Evolutionary conservation across 139 green algal species (phyloP).

Genomic region (Haematococcus lacustris): DNA sequence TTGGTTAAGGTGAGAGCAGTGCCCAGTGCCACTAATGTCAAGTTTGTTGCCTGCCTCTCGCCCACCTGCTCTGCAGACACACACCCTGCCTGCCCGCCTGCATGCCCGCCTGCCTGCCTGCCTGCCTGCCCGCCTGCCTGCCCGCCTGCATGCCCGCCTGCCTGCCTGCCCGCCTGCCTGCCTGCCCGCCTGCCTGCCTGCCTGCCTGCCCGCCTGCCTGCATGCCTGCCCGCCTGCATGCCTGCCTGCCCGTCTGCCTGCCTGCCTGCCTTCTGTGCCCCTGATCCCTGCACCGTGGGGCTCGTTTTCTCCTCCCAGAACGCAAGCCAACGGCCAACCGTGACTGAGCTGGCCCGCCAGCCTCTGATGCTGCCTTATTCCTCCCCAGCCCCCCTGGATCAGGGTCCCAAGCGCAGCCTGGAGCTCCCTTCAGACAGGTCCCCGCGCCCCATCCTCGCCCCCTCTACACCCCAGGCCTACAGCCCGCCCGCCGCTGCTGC

Average conservation of each 20-base stretch:
- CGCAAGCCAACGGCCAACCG: neutral
- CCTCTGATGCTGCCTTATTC: neutral
- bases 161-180: no score
- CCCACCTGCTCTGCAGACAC: neutral
- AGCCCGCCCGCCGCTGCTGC: no score
- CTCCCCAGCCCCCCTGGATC: no score
- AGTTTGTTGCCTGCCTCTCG: neutral
- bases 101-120: no score
- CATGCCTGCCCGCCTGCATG: neutral
- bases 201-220: neutral
- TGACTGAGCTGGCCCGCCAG: neutral
- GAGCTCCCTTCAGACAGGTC: no score
- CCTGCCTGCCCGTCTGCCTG: neutral
- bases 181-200: neutral
- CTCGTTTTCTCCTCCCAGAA: neutral
- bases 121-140: no score
- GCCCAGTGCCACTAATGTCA: neutral
- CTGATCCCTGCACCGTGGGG: neutral
- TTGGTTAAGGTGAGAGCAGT: constrained; percentile 49
- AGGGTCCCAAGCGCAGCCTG: no score
- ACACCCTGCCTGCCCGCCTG: no score
- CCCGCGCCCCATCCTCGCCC: no score
- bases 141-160: no score
- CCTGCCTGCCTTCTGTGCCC: neutral
- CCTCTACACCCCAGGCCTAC: no score